Evolutionary conservation across 495 filamentous ascomycete genomes (phyloP).

Genomic region (Trichoderma gamsii): DNA sequence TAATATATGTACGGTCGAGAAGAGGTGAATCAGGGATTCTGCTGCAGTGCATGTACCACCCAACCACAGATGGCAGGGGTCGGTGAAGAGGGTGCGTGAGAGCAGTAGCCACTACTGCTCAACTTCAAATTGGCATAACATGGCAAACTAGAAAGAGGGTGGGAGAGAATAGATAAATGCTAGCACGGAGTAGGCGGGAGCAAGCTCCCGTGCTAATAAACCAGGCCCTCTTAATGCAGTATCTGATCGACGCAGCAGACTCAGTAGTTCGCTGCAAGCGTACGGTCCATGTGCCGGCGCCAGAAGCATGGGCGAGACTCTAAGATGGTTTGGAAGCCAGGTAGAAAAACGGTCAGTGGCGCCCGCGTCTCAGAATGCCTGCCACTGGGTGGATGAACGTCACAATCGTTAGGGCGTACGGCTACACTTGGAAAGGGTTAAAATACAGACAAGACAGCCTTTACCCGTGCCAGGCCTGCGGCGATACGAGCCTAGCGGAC

Average conservation of each 20-base stretch:
- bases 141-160: background rate
- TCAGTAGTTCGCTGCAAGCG: background rate
- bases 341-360: background rate
- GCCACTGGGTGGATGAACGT: background rate
- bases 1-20: background rate
- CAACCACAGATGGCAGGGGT: conserved; percentile 2
- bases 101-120: background rate
- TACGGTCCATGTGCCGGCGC: conserved; percentile 2
- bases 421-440: background rate
- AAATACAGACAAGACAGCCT: background rate
- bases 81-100: conserved; percentile 1
- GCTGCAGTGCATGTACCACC: background rate
- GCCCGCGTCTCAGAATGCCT: conserved; percentile 6
- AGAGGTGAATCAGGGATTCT: conserved; percentile 1
- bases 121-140: background rate
- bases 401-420: background rate
- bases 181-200: background rate
- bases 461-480: background rate
- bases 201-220: background rate
- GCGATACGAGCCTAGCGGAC: background rate
- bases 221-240: background rate
- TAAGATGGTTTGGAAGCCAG: background rate
- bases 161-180: background rate
- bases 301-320: conserved; percentile 2
- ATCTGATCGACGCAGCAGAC: conserved; percentile 3